Evolutionary conservation across 371 early-diverging fungal genomes (phyloP).

Genomic region (Encephalitozoon intestinalis): DNA sequence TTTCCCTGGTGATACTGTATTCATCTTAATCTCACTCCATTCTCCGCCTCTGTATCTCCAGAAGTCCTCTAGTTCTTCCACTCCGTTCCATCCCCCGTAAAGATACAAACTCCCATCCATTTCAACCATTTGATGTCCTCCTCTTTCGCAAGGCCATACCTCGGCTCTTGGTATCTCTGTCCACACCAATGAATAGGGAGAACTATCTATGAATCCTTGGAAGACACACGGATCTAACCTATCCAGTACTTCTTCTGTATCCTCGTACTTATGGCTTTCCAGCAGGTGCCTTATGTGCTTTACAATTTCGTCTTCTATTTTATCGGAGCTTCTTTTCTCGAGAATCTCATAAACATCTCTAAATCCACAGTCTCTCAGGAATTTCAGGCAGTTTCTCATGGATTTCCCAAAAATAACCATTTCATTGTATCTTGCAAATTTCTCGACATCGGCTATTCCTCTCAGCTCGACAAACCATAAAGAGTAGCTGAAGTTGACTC

Average conservation of each 20-base stretch:
- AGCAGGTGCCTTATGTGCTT: constrained; percentile 59
- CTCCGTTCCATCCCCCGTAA: constrained; percentile 87
- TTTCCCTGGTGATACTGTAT: constrained; percentile 67
- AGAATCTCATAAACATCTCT: constrained; percentile 65
- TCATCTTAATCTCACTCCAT: constrained; percentile 65
- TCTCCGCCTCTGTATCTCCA: constrained; percentile 66
- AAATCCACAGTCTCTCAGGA: neutral
- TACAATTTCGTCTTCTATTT: neutral
- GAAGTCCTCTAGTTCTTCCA: constrained; percentile 73
- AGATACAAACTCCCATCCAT: constrained; percentile 70
- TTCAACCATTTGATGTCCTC: constrained; percentile 90
- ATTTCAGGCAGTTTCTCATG: neutral
- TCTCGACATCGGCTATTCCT: constrained; percentile 60
- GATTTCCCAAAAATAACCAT: neutral
- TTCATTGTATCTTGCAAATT: constrained; percentile 2
- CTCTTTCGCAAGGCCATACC: constrained; percentile 65
- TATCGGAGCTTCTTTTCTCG: constrained; percentile 31
- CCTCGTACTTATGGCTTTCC: constrained; percentile 66
- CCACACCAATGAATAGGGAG: constrained; percentile 68
- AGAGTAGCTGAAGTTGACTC: constrained; percentile 79
- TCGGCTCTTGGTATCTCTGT: constrained; percentile 12
- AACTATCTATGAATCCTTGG: constrained; percentile 64
- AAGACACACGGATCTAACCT: constrained; percentile 65
- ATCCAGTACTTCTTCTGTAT: constrained; percentile 65
- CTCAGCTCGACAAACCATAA: constrained; percentile 80